Evolutionary conservation across 83 land plant genomes (phyloP).

Genomic region (Picea abies): DNA sequence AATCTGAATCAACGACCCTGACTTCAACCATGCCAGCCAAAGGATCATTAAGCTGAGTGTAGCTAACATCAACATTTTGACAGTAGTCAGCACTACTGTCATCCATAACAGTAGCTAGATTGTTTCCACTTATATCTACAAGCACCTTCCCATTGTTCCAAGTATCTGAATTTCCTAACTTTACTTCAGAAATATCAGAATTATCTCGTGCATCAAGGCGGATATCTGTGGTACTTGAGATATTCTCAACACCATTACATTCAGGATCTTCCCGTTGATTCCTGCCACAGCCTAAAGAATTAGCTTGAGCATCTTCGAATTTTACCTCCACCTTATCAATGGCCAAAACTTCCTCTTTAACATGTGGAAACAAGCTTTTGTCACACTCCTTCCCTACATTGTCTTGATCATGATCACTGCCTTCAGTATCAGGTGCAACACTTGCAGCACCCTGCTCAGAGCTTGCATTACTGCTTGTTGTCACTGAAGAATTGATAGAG

Average conservation of each 20-base stretch:
- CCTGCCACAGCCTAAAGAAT: background rate
- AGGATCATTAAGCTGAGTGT: background rate
- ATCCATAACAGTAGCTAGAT: background rate
- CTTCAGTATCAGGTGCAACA: conserved; percentile 49
- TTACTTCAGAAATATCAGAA: background rate
- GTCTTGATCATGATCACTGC: conserved; percentile 44
- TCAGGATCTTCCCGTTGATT: conserved; percentile 7
- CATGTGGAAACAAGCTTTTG: conserved; percentile 23
- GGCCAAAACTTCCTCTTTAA: conserved; percentile 47
- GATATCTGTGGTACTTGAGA: background rate
- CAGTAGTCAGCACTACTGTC: background rate
- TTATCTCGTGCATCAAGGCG: conserved; percentile 6
- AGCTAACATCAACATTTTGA: conserved; percentile 1
- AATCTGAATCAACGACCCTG: background rate
- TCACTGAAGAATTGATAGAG: conserved; percentile 58
- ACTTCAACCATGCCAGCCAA: conserved; percentile 1
- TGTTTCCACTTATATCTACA: background rate
- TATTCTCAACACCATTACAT: background rate
- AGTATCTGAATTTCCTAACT: background rate
- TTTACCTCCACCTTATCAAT: conserved; percentile 32
- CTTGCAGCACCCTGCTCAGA: conserved; percentile 52
- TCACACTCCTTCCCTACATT: conserved; percentile 29
- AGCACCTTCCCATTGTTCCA: background rate
- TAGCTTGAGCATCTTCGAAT: background rate
- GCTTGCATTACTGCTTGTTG: conserved; percentile 78